Percentiles rank a stretch among this genome's conserved stretches.
phyloP scores from a whole-genome alignment of 441 rosid genomes.

The Populus trichocarpa region DNA sequence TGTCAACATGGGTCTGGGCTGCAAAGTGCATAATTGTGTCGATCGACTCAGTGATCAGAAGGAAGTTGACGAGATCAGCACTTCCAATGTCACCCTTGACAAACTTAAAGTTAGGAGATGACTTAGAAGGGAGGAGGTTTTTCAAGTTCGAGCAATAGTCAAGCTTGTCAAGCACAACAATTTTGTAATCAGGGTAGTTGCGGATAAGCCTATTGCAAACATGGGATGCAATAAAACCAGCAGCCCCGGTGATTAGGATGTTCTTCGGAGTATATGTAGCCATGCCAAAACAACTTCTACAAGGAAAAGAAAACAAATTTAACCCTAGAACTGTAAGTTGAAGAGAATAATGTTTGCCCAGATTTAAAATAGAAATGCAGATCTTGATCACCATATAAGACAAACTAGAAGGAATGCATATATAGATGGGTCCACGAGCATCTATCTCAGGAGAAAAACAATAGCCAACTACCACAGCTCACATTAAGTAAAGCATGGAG shows the following conservation, averaged over 20 bases:
- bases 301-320: background rate
- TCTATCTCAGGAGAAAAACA: background rate
- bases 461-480: background rate
- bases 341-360: background rate
- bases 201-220: conserved; percentile 65
- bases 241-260: conserved; percentile 89
- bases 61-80: conserved; percentile 53
- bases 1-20: conserved; percentile 49
- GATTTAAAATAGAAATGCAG: background rate
- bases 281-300: conserved; percentile 28
- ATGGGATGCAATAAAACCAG: conserved; percentile 81
- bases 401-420: background rate
- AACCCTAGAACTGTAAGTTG: background rate
- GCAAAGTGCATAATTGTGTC: conserved; percentile 59
- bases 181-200: conserved; percentile 75
- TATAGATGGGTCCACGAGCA: background rate
- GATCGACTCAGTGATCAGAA: conserved; percentile 42
- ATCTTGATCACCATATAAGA: too few species aligned
- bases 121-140: conserved; percentile 61
- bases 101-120: conserved; percentile 77
- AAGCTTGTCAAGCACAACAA: conserved; percentile 87
- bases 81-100: conserved; percentile 56
- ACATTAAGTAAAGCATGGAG: background rate
- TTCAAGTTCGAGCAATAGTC: conserved; percentile 84
- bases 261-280: conserved; percentile 81